Conservation (phyloP, 2,329 filamentous ascomycete species). For the Spiromastix sp. region DNA sequence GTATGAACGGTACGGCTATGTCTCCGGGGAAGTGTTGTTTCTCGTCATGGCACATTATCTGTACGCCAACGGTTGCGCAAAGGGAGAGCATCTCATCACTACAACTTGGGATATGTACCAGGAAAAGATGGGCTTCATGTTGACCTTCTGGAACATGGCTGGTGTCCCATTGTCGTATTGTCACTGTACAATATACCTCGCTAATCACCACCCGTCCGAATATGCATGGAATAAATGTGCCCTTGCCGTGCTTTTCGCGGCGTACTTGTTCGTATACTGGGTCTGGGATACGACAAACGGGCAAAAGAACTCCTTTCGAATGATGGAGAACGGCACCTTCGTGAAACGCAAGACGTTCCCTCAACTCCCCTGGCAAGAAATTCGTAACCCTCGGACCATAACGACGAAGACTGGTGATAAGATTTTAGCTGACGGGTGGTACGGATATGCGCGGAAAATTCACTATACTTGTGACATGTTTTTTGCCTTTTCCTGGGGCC, state of each 20-base stretch:
- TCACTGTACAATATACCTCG: conserved; percentile 83
- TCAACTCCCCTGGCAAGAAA: conserved; percentile 71
- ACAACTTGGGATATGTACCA: conserved; percentile 95
- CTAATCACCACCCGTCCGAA: conserved; percentile 64
- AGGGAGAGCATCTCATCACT: conserved; percentile 82
- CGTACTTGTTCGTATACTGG: conserved; percentile 75
- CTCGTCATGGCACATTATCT: conserved; percentile 80
- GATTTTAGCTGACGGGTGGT: conserved; percentile 79
- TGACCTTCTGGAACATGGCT: conserved; percentile 94
- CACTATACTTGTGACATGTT: conserved; percentile 72
- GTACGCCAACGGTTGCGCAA: conserved; percentile 83
- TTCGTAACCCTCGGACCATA: conserved; percentile 72
- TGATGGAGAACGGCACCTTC: conserved; percentile 59
- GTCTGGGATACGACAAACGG: conserved; percentile 86
- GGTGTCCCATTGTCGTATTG: conserved; percentile 85
- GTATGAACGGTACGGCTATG: conserved; percentile 73
- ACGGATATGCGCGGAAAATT: conserved; percentile 60
- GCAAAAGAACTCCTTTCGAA: conserved; percentile 85
- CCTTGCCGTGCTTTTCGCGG: conserved; percentile 51
- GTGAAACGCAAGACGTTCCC: conserved; percentile 71
- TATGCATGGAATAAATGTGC: conserved; percentile 66
- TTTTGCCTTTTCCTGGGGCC: conserved; percentile 66
- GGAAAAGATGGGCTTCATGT: conserved; percentile 94
- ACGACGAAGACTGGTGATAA: conserved; percentile 60
- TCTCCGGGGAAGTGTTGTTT: conserved; percentile 74